Evolutionary conservation across 2,329 filamentous ascomycete species (phyloP), one percentile per base, ranked within the genome.

Genomic region (Alternaria sp.): DNA sequence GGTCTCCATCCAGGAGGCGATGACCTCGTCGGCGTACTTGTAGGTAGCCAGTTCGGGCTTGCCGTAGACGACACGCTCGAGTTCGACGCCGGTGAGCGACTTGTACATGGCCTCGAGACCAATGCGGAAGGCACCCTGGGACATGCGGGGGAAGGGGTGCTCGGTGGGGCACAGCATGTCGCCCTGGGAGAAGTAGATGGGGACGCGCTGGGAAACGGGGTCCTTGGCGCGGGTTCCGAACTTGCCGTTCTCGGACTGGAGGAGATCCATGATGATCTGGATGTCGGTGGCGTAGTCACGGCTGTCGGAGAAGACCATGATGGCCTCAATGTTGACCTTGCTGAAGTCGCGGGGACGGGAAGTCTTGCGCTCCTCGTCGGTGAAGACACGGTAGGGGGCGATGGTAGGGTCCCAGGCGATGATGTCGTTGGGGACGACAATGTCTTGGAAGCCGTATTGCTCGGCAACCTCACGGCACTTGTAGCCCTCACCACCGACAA

Each of bases 41-140:
- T 92, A 92, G n/a, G 90, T 92, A 6, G 90, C 90, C 63, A 88
- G 73, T 78, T 92, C 90, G 25, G 90, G 90, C 85, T 92, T 92
- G 74, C 90, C 90, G 82, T 92, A 92, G 60, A 92, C 88, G 33
- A 91, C 88, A 84, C 90, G 90, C 85, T 92, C 90, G 50, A 92
- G 87, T 66, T 92, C 90, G 15, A 85, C 85, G 61, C 89, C 90
- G 0, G 89, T 92, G 61, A 92, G 81, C 18, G 89, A 85, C 80
- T 88, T 89, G 85, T 91, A 93, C 82, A 92, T 91, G 67, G 89
- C 89, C 80, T 92, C 90, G 58, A 92, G 85, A 37, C 88, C 87
- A 71, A 92, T 91, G 71, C 90, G 88, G 88, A 92, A 92, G n/a
- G 88, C 86, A 67, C 90, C 90, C 80, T 92, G 90, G 21, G 88